A percentile compares a stretch with the other conserved stretches of the same genome.
Conservation (phyloP, 2,329 filamentous ascomycete genomes). For the Curvularia sp. region DNA sequence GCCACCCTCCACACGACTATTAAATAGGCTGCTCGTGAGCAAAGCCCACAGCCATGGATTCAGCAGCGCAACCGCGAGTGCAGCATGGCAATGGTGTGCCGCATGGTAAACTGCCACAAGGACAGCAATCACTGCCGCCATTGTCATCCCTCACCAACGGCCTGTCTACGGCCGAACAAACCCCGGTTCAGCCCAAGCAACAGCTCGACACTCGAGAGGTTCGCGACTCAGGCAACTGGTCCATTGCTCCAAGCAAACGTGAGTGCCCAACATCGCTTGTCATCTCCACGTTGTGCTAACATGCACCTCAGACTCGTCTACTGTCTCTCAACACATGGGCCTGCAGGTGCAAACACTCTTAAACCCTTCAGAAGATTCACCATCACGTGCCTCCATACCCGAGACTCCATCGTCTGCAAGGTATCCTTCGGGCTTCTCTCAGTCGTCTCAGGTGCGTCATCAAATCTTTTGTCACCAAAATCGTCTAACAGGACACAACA, state of each 20-base stretch:
- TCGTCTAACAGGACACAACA: conserved; percentile 33
- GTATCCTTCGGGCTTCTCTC: conserved; percentile 42
- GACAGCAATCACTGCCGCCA: conserved; percentile 47
- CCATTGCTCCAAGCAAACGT: conserved; percentile 66
- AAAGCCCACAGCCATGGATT: conserved; percentile 37
- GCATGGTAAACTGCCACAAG: conserved; percentile 39
- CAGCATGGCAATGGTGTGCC: conserved; percentile 20
- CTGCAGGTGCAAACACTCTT: conserved; percentile 60
- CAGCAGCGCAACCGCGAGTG: conserved; percentile 38
- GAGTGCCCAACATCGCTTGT: conserved; percentile 26
- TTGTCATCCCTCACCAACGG: conserved; percentile 50
- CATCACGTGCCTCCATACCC: conserved; percentile 53
- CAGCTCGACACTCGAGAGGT: conserved; percentile 56
- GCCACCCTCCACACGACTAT: neutral
- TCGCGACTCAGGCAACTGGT: conserved; percentile 67
- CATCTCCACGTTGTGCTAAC: conserved; percentile 22
- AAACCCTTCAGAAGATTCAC: conserved; percentile 58
- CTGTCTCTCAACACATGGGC: conserved; percentile 55
- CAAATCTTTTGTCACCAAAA: neutral
- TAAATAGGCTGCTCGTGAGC: conserved; percentile 6
- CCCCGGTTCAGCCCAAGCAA: conserved; percentile 44
- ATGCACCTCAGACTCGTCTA: conserved; percentile 48
- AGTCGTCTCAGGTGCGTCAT: conserved; percentile 35
- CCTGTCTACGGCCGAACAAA: conserved; percentile 44
- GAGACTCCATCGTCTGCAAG: conserved; percentile 54